Base-by-base conservation (phyloP, 2,329 filamentous ascomycete genomes). In the Alternaria incomplexa region DNA sequence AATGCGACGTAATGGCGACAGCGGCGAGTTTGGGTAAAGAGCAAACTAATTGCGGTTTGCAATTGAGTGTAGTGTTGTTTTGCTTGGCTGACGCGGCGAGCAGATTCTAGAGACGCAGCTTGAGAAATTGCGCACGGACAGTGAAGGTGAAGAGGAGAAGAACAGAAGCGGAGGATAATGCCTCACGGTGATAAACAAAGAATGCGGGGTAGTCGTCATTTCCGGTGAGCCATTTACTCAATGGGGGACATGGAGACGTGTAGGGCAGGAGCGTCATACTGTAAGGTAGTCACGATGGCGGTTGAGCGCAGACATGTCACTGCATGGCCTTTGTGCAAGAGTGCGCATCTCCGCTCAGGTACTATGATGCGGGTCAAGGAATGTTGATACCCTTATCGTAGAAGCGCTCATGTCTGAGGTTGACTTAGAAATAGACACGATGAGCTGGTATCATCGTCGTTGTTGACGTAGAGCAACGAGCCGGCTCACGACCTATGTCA, bases 101-200 rank as follows among this genome's bases (percentile, higher is more conserved):
- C 8, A 22, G 1, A 2, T 28, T 8, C n/a, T 10, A 25, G n/a
- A 8, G 15, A 23, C 22, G 17, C 23, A 28, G 17, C 11, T 30
- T 26, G 28, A n/a, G 9, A 22, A 40, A 20, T 25, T 25, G 32
- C 11, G 53, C 23, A 46, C 30, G 54, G 44, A 55, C 23, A 23
- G 45, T 61, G 52, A 60, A 56, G 20, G 32, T 36, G 32, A 50
- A 50, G 40, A 28, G 28, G 51, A 60, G 51, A 10, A 32, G n/a
- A 20, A n/a, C 20, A 15, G 20, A 8, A 17, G 30, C 22, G 22
- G 20, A 10, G 23, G 28, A 25, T 22, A 28, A 60, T 15, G 26
- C 17, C 17, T 47, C 44, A 32, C 30, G 5, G 30, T 48, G 44
- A 44, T 50, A 13, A 46, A 60, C 17, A 50, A 20, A 26, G 5